These are phyloP conservation scores for Clathrus columnatus DNA, from an alignment of 768 basidiomycete genomes.

Conservation along the genomic window DNA sequence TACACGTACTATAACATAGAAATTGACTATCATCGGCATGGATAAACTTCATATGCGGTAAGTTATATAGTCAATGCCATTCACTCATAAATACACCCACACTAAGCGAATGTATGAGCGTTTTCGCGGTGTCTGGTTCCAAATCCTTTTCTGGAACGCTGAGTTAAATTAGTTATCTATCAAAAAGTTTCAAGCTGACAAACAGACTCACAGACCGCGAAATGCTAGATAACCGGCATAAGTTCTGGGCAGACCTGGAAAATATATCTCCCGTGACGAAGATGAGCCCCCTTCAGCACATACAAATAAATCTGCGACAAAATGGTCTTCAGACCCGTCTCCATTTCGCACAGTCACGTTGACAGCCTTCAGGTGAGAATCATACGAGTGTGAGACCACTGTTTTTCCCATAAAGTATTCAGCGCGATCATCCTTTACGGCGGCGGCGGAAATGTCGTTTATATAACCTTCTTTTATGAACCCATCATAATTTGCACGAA, in stretches of 20 bases:
- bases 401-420: slow-evolving; percentile 7
- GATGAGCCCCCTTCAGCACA: slow-evolving; percentile 9
- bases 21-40: slow-evolving; percentile 10
- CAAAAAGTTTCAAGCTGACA: neutral
- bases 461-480: slow-evolving; percentile 5
- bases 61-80: neutral
- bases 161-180: neutral
- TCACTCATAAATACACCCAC: neutral
- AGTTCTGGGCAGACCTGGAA: slow-evolving; percentile 3
- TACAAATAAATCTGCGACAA: slow-evolving; percentile 4
- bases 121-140: neutral
- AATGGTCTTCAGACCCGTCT: neutral
- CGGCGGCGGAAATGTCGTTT: neutral
- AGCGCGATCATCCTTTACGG: neutral
- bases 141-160: slow-evolving; percentile 7
- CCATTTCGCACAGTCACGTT: neutral
- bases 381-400: slow-evolving; percentile 7
- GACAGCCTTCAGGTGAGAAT: neutral
- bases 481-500: slow-evolving; percentile 10
- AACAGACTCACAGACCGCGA: slow-evolving; percentile 4
- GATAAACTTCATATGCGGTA: neutral
- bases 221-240: slow-evolving; percentile 11
- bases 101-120: slow-evolving; percentile 1
- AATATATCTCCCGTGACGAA: slow-evolving; percentile 10
- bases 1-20: slow-evolving; percentile 5